A percentile compares a stretch with the other conserved stretches of the same genome.
Evolutionary conservation across 148 eudicot genomes (phyloP).

Genomic region (Silene latifolia): DNA sequence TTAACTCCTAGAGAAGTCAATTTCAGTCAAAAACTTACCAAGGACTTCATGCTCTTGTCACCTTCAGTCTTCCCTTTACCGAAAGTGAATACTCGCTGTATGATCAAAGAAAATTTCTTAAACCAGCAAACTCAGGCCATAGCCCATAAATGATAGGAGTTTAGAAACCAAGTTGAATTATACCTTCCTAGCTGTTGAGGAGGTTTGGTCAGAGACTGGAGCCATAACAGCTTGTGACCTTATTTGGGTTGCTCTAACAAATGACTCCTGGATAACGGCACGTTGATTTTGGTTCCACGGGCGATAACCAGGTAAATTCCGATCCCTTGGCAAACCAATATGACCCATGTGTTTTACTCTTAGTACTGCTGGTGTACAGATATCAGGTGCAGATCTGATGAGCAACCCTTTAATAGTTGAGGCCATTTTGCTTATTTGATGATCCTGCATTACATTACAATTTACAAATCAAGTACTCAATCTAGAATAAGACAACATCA

Average conservation of each 20-base stretch:
- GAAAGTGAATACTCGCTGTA: conserved; percentile 81
- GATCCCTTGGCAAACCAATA: conserved; percentile 29
- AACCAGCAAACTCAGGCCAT: not conserved
- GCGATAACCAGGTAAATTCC: conserved; percentile 18
- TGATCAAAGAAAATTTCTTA: conserved; percentile 5
- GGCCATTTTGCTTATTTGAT: conserved; percentile 29
- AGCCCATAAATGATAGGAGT: not conserved
- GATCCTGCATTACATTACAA: conserved; percentile 16
- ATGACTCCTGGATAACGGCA: conserved; percentile 24
- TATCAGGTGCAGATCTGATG: conserved; percentile 32
- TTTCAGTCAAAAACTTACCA: conserved; percentile 39
- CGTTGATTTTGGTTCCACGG: conserved; percentile 18
- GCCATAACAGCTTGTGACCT: conserved; percentile 40
- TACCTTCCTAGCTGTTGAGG: conserved; percentile 50
- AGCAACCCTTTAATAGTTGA: conserved; percentile 37
- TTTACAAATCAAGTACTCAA: not conserved
- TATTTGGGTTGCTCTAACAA: conserved; percentile 9
- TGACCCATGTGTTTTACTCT: conserved; percentile 44
- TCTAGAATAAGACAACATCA: not conserved
- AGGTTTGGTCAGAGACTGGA: conserved; percentile 51
- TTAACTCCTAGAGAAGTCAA: no score
- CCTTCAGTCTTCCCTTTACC: conserved; percentile 98
- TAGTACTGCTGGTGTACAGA: conserved; percentile 21
- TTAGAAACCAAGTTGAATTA: not conserved
- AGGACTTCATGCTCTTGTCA: conserved; percentile 90